Conservation (phyloP, 2,329 filamentous ascomycete genomes). For the Colletotrichum aenigma region DNA sequence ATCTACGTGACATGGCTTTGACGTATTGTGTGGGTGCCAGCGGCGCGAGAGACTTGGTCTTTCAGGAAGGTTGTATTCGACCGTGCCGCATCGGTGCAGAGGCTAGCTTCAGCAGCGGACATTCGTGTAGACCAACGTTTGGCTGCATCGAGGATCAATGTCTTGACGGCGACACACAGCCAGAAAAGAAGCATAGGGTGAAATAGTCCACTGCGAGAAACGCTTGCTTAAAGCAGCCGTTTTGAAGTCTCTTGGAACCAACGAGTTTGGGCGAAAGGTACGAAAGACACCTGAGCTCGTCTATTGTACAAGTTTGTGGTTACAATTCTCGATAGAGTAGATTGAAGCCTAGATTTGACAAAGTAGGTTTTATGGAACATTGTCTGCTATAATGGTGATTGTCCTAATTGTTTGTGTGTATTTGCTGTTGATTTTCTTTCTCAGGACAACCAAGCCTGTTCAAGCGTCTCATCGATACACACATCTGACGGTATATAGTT, state of each 20-base stretch:
- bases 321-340: not conserved
- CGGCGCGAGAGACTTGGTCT: not conserved
- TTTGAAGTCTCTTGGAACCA: not conserved
- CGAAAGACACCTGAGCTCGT: not conserved
- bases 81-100: constrained; percentile 5
- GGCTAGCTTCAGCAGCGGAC: not conserved
- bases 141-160: too few relatives aligned
- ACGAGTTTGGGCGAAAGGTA: not conserved
- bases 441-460: not conserved
- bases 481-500: not conserved
- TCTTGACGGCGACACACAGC: too few relatives aligned
- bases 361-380: not conserved
- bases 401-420: not conserved
- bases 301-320: not conserved
- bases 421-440: not conserved
- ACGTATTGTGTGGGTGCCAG: not conserved
- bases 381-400: not conserved
- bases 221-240: not conserved
- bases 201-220: too few relatives aligned
- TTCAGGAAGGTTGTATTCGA: not conserved
- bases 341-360: not conserved
- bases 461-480: not conserved
- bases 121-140: not conserved
- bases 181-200: too few relatives aligned
- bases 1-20: not conserved